These are phyloP conservation scores for Colletotrichum viniferum DNA, from an alignment of 2,329 filamentous ascomycete species.

Conservation along the genomic window DNA sequence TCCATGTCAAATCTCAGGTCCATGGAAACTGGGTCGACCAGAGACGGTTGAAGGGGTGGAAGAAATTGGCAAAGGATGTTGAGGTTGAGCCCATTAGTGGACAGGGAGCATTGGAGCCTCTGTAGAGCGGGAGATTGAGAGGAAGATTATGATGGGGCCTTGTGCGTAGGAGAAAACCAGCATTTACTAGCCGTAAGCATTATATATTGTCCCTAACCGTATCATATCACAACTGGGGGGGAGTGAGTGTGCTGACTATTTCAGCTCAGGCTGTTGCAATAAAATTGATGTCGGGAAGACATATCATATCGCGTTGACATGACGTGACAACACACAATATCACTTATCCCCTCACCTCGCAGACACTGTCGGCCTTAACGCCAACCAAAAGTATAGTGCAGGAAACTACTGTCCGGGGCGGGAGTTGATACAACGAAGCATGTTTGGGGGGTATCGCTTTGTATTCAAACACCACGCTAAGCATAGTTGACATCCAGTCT, in stretches of 20 bases:
- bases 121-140: background rate
- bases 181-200: background rate
- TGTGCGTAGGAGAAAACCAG: background rate
- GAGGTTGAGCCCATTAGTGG: background rate
- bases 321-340: no score
- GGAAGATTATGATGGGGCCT: no score
- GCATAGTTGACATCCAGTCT: background rate
- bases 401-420: fast-evolving
- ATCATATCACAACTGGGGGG: fast-evolving
- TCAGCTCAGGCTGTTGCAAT: no score
- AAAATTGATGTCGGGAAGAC: no score
- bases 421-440: background rate
- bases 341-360: no score
- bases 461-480: conserved; percentile 9
- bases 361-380: no score
- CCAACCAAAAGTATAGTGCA: fast-evolving
- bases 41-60: conserved; percentile 28
- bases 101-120: background rate
- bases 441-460: background rate
- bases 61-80: background rate
- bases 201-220: background rate
- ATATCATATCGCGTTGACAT: no score
- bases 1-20: conserved; percentile 31
- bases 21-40: conserved; percentile 37
- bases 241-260: no score